phyloP scores from a whole-genome alignment of 345 rosid species.

The Melaleuca alternifolia region DNA sequence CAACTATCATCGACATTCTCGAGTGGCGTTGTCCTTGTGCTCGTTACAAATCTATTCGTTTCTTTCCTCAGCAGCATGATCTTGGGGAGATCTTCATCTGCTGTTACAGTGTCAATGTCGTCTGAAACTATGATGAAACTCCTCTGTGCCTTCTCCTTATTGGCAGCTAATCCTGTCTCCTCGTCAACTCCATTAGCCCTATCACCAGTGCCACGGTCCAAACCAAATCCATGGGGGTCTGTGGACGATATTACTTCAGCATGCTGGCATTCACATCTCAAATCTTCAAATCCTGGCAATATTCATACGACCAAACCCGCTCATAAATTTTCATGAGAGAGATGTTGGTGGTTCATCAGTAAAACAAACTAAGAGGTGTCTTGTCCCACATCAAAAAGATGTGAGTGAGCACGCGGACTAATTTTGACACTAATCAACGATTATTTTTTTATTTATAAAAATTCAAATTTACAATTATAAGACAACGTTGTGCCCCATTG shows the following conservation, averaged over 20 bases:
- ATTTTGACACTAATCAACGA: no score
- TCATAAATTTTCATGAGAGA: constrained; percentile 1
- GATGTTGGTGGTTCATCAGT: no score
- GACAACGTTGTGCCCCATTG: no score
- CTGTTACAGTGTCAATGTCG: constrained; percentile 43
- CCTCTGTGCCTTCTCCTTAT: constrained; percentile 71
- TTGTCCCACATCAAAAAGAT: no score
- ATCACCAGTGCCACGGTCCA: constrained; percentile 14
- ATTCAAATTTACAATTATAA: no score
- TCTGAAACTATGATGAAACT: constrained; percentile 58
- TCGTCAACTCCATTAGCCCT: constrained; percentile 22
- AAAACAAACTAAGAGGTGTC: no score
- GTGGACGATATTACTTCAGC: constrained; percentile 29
- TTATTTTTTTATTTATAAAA: no score
- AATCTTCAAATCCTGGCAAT: constrained; percentile 78
- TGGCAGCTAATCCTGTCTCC: constrained; percentile 46
- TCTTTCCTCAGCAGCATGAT: constrained; percentile 91
- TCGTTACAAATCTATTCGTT: constrained; percentile 12
- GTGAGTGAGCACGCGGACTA: no score
- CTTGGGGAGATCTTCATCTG: constrained; percentile 84
- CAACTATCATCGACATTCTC: not conserved
- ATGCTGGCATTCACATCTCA: constrained; percentile 88
- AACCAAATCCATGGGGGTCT: constrained; percentile 11
- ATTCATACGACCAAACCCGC: constrained; percentile 85
- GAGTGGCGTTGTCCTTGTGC: constrained; percentile 1